Conservation (phyloP, 1,284 basidiomycete genomes). For the Ceratobasidium sp. region DNA sequence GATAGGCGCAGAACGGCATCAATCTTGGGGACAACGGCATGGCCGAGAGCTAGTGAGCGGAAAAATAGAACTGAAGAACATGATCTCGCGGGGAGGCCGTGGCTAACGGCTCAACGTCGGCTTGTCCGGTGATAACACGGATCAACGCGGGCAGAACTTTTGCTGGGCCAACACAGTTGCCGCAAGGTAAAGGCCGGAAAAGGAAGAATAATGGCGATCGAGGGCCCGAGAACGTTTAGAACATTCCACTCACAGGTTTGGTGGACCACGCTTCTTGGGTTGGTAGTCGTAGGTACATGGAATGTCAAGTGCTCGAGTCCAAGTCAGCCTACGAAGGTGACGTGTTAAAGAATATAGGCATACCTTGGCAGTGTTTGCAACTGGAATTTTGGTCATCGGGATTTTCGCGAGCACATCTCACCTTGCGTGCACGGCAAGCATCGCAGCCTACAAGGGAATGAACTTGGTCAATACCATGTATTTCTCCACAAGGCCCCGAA, state of each 20-base stretch:
- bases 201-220: conserved; percentile 23
- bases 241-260: conserved; percentile 75
- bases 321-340: conserved; percentile 77
- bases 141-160: conserved; percentile 36
- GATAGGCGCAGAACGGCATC: conserved; percentile 21
- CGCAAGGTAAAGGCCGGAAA: conserved; percentile 33
- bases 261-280: conserved; percentile 90
- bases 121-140: conserved; percentile 11
- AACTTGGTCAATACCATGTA: conserved; percentile 12
- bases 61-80: conserved; percentile 32
- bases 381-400: conserved; percentile 66
- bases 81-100: conserved; percentile 8
- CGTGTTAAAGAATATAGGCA: conserved; percentile 59
- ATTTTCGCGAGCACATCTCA: conserved; percentile 76
- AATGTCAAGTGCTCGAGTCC: conserved; percentile 77
- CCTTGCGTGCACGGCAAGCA: conserved; percentile 85
- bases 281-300: conserved; percentile 91
- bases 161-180: conserved; percentile 21
- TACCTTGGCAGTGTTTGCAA: conserved; percentile 42
- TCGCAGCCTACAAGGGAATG: conserved; percentile 71
- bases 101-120: conserved; percentile 26
- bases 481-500: conserved; percentile 16
- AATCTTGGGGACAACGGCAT: conserved; percentile 10
- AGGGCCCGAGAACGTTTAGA: conserved; percentile 22
- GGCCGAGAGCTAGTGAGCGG: conserved; percentile 11